phyloP scores from a whole-genome alignment of 106 monocot species.

The Gastrodia elata region DNA sequence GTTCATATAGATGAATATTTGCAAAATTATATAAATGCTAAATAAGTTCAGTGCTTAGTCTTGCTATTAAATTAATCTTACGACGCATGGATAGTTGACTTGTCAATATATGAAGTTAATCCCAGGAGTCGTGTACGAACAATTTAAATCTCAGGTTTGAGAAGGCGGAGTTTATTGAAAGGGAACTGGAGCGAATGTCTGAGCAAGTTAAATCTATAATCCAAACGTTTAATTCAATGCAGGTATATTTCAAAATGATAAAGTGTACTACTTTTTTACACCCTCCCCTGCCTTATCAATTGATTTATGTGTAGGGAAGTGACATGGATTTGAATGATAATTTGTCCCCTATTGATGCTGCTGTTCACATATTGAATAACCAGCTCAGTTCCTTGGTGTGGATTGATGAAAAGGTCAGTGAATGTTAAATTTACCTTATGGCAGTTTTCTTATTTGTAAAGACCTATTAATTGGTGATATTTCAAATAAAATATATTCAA shows the following conservation, averaged over 20 bases:
- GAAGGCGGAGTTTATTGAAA: conserved; percentile 70
- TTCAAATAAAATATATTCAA: neutral
- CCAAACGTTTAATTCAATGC: conserved; percentile 72
- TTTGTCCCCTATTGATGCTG: conserved; percentile 81
- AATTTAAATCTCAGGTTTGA: conserved; percentile 55
- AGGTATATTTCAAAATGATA: conserved; percentile 31
- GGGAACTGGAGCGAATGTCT: conserved; percentile 83
- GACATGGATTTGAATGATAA: conserved; percentile 47
- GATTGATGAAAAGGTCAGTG: conserved; percentile 88
- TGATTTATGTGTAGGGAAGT: conserved; percentile 44
- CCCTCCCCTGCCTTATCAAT: neutral
- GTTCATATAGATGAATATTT: conserved; percentile 11
- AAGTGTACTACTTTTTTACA: neutral
- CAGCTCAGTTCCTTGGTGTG: conserved; percentile 89
- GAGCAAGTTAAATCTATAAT: conserved; percentile 89
- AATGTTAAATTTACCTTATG: neutral
- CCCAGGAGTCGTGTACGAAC: neutral
- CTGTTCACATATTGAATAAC: conserved; percentile 85
- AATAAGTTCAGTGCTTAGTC: neutral
- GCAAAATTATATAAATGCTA: neutral
- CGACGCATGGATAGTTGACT: neutral
- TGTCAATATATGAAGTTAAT: neutral
- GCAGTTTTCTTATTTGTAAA: neutral
- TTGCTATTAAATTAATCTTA: neutral
- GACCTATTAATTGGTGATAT: neutral